These are phyloP conservation scores for Phyllostachys edulis DNA, from an alignment of 176 grass and related monocot genomes.

Conservation along the genomic window DNA sequence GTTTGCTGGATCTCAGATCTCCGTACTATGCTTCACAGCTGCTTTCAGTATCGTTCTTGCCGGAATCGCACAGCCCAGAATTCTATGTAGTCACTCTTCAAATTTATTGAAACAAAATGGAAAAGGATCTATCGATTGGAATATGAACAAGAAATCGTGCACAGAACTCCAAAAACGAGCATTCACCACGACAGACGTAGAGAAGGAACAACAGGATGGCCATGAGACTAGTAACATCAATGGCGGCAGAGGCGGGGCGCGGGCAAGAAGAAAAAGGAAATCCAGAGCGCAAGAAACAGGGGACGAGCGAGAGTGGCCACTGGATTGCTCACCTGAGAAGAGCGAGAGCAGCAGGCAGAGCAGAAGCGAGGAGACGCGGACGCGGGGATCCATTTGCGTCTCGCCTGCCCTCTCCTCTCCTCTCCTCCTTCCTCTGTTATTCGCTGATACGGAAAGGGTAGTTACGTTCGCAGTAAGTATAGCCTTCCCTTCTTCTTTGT, in stretches of 20 bases:
- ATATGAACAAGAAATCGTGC: not conserved
- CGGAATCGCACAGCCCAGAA: not conserved
- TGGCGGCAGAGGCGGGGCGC: constrained; percentile 13
- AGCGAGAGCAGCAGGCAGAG: constrained; percentile 27
- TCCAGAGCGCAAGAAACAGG: not conserved
- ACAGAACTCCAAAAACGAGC: not conserved
- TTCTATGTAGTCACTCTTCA: not conserved
- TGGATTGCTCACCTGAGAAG: constrained; percentile 48
- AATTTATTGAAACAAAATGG: not conserved
- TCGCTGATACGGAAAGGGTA: not conserved
- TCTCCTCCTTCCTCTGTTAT: not conserved
- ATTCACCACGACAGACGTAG: not conserved
- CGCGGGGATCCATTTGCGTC: constrained; percentile 26
- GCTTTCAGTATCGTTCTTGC: not conserved
- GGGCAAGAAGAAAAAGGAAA: not conserved
- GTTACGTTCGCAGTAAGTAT: constrained; percentile 8
- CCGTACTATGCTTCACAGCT: not conserved
- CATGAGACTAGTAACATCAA: not conserved
- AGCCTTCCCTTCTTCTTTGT: not conserved
- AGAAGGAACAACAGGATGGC: not conserved
- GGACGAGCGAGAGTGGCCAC: not conserved
- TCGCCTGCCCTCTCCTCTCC: not conserved
- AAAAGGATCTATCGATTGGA: not conserved
- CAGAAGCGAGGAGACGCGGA: constrained; percentile 28
- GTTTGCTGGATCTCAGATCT: not conserved